phyloP scores from a whole-genome alignment of 202 grass and related monocot genomes.

The Dendrocalamus latiflorus region DNA sequence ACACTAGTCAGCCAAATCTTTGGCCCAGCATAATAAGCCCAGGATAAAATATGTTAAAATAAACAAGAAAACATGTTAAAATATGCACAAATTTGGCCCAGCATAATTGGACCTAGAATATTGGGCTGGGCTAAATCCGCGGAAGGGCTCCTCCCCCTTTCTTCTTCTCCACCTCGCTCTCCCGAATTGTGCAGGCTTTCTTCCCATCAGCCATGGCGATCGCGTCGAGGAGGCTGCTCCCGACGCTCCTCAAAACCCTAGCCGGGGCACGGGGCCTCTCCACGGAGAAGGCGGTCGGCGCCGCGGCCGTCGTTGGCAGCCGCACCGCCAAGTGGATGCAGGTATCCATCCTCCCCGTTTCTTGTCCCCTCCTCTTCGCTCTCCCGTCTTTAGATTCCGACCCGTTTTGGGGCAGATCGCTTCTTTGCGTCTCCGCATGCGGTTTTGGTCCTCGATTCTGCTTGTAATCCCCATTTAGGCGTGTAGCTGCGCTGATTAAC shows the following conservation, averaged over 20 bases:
- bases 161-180: not conserved
- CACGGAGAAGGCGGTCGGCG: constrained; percentile 49
- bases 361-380: not conserved
- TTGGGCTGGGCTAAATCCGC: not conserved
- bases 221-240: constrained; percentile 50
- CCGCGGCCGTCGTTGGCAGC: constrained; percentile 48
- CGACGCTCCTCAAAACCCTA: constrained; percentile 53
- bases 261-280: constrained; percentile 37
- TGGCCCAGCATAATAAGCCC: no score
- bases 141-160: not conserved
- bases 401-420: not conserved
- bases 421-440: not conserved
- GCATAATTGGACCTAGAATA: not conserved
- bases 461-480: not conserved
- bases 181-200: no score
- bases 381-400: constrained; percentile 8
- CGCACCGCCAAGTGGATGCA: constrained; percentile 99
- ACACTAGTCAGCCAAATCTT: no score
- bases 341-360: constrained; percentile 34
- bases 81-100: not conserved
- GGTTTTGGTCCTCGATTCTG: not conserved
- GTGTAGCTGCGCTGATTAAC: not conserved
- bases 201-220: constrained; percentile 44
- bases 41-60: no score
- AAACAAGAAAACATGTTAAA: no score